Conservation (phyloP, 306 rosid species). For the Aeschynomene evenia region DNA sequence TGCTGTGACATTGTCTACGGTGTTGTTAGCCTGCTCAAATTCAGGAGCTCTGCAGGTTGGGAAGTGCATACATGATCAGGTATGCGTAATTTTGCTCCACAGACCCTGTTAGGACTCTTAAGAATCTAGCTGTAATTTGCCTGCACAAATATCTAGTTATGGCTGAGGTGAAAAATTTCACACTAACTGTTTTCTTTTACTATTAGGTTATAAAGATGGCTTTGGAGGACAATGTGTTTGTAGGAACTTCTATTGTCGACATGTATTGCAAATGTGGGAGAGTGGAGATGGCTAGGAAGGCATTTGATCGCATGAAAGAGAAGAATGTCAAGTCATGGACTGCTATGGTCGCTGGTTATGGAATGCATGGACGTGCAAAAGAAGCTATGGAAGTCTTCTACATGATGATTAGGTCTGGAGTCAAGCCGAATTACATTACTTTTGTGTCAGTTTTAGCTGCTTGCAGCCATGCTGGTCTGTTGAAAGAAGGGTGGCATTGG, state of each 20-base stretch:
- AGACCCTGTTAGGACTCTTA: background rate
- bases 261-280: conserved; percentile 79
- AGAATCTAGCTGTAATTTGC: conserved; percentile 9
- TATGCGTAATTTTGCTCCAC: conserved; percentile 22
- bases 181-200: conserved; percentile 20
- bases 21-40: conserved; percentile 74
- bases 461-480: conserved; percentile 77
- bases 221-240: conserved; percentile 59
- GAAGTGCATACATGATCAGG: conserved; percentile 83
- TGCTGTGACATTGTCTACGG: conserved; percentile 63
- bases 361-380: conserved; percentile 72
- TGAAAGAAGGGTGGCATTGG: conserved; percentile 80
- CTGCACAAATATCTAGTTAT: conserved; percentile 4
- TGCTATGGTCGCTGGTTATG: conserved; percentile 72
- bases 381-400: conserved; percentile 65
- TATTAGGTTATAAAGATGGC: conserved; percentile 65
- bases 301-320: conserved; percentile 62
- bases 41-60: conserved; percentile 72
- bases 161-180: background rate
- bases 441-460: conserved; percentile 69
- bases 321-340: conserved; percentile 79
- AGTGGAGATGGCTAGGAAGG: conserved; percentile 70
- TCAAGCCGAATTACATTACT: conserved; percentile 64
- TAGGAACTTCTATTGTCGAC: conserved; percentile 71
- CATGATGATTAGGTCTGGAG: conserved; percentile 49